Base-by-base conservation (phyloP, 208 protist genomes). In the Zelonia costaricensis region DNA sequence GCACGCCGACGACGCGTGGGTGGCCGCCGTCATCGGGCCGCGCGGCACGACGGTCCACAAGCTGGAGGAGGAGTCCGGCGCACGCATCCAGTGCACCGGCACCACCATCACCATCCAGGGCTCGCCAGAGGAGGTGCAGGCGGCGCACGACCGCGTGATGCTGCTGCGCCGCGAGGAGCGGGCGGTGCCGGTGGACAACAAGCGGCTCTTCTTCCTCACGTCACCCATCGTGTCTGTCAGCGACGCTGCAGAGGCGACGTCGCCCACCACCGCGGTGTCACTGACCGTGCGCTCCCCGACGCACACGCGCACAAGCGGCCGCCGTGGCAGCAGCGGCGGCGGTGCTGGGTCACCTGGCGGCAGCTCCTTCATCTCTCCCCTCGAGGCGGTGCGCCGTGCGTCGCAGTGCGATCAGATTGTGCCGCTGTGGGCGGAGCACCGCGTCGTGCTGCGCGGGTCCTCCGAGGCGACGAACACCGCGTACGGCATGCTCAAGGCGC, bases 381-480 rank as follows among this genome's bases (percentile, higher is more conserved):
- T 88, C 1, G 65, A 78, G 53, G 77, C 73, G 28, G 71, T 88
- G 40, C 59, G 71, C 33, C 44, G 51, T 3, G 52, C 53, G 23
- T 73, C 73, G 25, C 52, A 57, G 18, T 88, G 82, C 62, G 71
- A 84, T 22, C 63, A 69, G 30, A 54, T 82, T 8, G 30, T 68
- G 9, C 47, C 69, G 7, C 48, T 82, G 8, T 64, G 68, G 9
- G 33, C 56, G 9, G 78, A 88, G 53, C 65, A 66, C 47, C 39
- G 74, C 27, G 57, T 88, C 42, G 31, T 88, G 4, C 16, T 88
- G 12, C 74, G 78, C 28, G 82, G 82, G n/a, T 36, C 69, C 8
- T 45, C 51, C 7, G 52, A 59, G 1, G 45, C 58, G 18, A 74
- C 80, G 3, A 49, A 67, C 25, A 52, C 70, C 40, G 81, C 74